Base-by-base conservation (phyloP, 805 yeast species). In the Wickerhamiella kurtzmanii region DNA sequence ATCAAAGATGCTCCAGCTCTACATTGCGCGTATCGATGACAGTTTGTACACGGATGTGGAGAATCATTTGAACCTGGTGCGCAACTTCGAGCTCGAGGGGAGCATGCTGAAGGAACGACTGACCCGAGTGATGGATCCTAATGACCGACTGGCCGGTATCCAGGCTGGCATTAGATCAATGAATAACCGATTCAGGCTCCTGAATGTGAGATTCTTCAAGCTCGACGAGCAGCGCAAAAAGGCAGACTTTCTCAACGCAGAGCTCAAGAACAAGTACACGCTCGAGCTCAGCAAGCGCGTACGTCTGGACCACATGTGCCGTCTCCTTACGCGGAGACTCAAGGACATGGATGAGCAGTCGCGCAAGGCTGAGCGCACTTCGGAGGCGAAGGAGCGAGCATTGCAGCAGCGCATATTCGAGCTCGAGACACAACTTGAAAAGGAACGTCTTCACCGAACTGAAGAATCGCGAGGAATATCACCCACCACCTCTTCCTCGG, bases 1-100 rank as follows among this genome's bases (percentile, higher is more conserved):
- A n/a, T 42, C 46, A 37, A 43, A 48, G 15, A 50, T 52, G 22
- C 46, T 56, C 36, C 57, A 56, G 46, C 45, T 56, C 2, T 51
- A 55, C 38, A 43, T 59, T 46, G 61, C 61, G n/a, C 55, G 54
- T 2, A 47, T 57, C 32, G 64, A 60, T 44, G 60, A 55, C 48
- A 52, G 50, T 20, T 42, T 51, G 8, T 57, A 55, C 47, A 51
- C 57, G 46, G 55, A 56, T 43, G 56, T 53, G 3, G 52, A 48
- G 45, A 51, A 50, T 45, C 32, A 25, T 11, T 25, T 25, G 32
- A 25, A 25, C 32, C 32, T 25, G 9, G 32, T 25, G 32, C 32
- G 32, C 9, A 25, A 25, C 32, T 25, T 25, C 11, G 32, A 16
- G 35, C 43, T 4, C 37, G 45, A 17, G 15, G 35, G 32, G 32